A percentile compares a stretch with the other conserved stretches of the same genome.
Evolutionary conservation across 2,329 filamentous ascomycete genomes (phyloP).

Genomic region (Nakataea oryzae): DNA sequence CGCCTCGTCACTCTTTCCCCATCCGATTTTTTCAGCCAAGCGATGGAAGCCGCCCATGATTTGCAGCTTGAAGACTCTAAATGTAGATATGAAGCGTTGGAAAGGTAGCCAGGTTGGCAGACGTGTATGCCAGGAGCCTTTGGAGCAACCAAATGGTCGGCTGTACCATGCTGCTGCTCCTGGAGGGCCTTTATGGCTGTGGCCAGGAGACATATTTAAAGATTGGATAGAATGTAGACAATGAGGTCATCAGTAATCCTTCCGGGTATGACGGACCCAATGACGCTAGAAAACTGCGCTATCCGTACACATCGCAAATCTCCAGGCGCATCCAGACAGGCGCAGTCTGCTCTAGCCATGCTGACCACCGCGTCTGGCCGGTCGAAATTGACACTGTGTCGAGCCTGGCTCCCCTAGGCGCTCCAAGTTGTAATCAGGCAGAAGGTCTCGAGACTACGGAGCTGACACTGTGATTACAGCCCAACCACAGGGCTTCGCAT

Average conservation of each 20-base stretch:
- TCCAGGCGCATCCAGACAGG: background rate
- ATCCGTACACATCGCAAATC: background rate
- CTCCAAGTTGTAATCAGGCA: too few species aligned
- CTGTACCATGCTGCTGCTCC: too few species aligned
- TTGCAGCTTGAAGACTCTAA: background rate
- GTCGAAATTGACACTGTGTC: too few species aligned
- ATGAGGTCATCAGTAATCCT: background rate
- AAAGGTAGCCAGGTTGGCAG: background rate
- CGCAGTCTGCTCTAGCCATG: background rate
- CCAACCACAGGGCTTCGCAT: too few species aligned
- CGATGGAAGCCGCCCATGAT: background rate
- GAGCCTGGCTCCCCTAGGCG: too few species aligned
- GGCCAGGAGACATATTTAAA: background rate
- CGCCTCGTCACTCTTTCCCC: background rate
- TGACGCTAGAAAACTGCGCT: background rate
- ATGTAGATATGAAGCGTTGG: too few species aligned
- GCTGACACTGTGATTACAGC: too few species aligned
- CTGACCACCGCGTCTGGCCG: too few species aligned
- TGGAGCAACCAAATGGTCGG: too few species aligned
- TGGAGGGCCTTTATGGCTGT: too few species aligned
- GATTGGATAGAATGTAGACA: background rate
- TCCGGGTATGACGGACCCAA: background rate
- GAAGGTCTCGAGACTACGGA: too few species aligned
- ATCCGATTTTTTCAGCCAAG: background rate
- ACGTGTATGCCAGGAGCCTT: too few species aligned